These are phyloP conservation scores for Penicillium cosmopolitanum DNA, from an alignment of 495 filamentous ascomycete species.

Conservation along the genomic window DNA sequence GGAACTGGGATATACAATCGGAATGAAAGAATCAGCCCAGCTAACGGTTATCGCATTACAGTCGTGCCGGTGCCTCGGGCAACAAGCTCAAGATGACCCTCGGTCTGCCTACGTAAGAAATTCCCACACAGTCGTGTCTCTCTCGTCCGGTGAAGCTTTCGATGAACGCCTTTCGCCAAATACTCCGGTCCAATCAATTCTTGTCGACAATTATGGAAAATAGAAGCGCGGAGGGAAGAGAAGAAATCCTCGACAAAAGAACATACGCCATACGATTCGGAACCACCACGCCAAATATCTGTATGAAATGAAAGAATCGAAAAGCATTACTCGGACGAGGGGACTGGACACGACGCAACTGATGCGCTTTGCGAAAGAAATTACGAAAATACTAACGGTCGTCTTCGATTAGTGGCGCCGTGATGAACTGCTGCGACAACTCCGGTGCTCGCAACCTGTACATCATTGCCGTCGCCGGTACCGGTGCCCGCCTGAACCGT, in stretches of 20 bases:
- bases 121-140: slow-evolving; percentile 20
- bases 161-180: slow-evolving; percentile 17
- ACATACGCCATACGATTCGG: background rate
- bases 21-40: slow-evolving; percentile 12
- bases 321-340: slow-evolving; percentile 18
- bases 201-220: background rate
- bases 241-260: background rate
- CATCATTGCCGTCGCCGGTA: slow-evolving; percentile 99
- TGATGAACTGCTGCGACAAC: slow-evolving; percentile 98
- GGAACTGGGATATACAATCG: slow-evolving; percentile 7
- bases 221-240: background rate
- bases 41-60: slow-evolving; percentile 42
- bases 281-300: background rate
- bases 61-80: slow-evolving; percentile 89
- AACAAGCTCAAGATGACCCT: slow-evolving; percentile 99
- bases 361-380: slow-evolving; percentile 8
- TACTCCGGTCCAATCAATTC: slow-evolving; percentile 3
- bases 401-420: slow-evolving; percentile 71
- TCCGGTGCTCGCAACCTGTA: slow-evolving; percentile 98
- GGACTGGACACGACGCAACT: slow-evolving; percentile 13
- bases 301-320: slow-evolving; percentile 1
- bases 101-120: slow-evolving; percentile 91
- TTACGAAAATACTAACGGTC: slow-evolving; percentile 25
- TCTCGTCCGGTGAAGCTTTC: slow-evolving; percentile 24
- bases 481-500: slow-evolving; percentile 97